Evolutionary conservation across 768 basidiomycete species (phyloP).

Genomic region (Amyloporia xantha): DNA sequence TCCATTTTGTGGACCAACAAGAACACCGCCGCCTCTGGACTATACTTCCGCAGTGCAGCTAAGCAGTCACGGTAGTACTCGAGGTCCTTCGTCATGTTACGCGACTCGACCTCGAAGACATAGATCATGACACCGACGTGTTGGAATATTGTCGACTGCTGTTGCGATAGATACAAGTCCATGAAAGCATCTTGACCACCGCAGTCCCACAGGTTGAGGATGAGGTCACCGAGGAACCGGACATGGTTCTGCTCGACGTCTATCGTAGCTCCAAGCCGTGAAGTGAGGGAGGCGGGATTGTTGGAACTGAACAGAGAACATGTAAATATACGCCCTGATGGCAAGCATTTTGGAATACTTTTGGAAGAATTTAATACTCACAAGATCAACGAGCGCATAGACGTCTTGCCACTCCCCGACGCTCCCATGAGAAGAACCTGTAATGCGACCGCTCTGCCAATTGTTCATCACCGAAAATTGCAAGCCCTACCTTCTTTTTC

Average conservation of each 20-base stretch:
- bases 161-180: conserved; percentile 90
- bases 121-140: conserved; percentile 98
- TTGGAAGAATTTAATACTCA: conserved; percentile 36
- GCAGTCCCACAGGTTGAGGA: conserved; percentile 97
- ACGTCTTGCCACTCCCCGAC: conserved; percentile 90
- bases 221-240: conserved; percentile 92
- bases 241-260: conserved; percentile 98
- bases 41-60: conserved; percentile 69
- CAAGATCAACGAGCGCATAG: conserved; percentile 99
- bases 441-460: too few species aligned
- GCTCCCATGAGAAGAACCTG: conserved; percentile 98
- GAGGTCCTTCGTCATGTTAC: conserved; percentile 79
- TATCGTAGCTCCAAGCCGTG: conserved; percentile 91
- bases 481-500: conserved; percentile 55
- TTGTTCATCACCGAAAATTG: too few species aligned
- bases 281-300: conserved; percentile 87
- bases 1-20: conserved; percentile 98
- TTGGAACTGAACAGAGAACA: conserved; percentile 82
- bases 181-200: conserved; percentile 98
- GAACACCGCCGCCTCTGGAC: conserved; percentile 81
- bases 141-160: conserved; percentile 91
- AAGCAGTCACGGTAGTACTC: conserved; percentile 92
- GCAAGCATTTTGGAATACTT: neutral
- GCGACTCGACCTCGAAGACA: conserved; percentile 92
- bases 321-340: conserved; percentile 1